Conservation (phyloP, 495 filamentous ascomycete genomes). For the Hyaloscypha bicolor region DNA sequence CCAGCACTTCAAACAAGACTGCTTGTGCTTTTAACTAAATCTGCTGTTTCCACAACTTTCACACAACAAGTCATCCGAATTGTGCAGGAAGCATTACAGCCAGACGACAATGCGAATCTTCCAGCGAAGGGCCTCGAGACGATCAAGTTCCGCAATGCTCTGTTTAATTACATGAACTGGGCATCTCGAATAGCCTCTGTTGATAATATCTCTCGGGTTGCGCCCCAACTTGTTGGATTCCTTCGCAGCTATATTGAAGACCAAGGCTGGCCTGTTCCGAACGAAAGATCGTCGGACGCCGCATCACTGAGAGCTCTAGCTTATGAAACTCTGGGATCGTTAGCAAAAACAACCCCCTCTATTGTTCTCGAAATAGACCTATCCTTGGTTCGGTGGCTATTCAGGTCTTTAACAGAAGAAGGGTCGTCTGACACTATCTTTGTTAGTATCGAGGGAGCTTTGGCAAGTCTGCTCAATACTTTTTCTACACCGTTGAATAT, state of each 20-base stretch:
- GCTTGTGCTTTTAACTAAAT: conserved; percentile 74
- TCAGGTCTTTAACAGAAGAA: conserved; percentile 80
- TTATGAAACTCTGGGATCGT: conserved; percentile 83
- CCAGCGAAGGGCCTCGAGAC: conserved; percentile 63
- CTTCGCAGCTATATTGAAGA: conserved; percentile 74
- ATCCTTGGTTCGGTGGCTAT: conserved; percentile 74
- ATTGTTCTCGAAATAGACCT: conserved; percentile 55
- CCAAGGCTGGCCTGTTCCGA: conserved; percentile 80
- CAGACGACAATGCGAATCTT: conserved; percentile 47
- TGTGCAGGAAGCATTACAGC: conserved; percentile 64
- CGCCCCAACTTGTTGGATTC: conserved; percentile 68
- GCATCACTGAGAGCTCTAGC: conserved; percentile 69
- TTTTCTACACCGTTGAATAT: conserved; percentile 51
- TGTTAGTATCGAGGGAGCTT: conserved; percentile 85
- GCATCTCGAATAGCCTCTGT: conserved; percentile 72
- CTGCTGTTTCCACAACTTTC: conserved; percentile 64
- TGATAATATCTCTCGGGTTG: conserved; percentile 61
- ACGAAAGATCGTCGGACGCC: conserved; percentile 57
- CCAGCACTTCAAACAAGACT: conserved; percentile 75
- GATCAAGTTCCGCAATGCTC: conserved; percentile 73
- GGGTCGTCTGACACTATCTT: conserved; percentile 71
- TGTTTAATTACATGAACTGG: conserved; percentile 91
- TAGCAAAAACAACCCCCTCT: conserved; percentile 59
- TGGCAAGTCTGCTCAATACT: conserved; percentile 73
- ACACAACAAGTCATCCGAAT: conserved; percentile 64